Conservation (phyloP, 257 asterid genomes). For the Gardenia jasminoides region DNA sequence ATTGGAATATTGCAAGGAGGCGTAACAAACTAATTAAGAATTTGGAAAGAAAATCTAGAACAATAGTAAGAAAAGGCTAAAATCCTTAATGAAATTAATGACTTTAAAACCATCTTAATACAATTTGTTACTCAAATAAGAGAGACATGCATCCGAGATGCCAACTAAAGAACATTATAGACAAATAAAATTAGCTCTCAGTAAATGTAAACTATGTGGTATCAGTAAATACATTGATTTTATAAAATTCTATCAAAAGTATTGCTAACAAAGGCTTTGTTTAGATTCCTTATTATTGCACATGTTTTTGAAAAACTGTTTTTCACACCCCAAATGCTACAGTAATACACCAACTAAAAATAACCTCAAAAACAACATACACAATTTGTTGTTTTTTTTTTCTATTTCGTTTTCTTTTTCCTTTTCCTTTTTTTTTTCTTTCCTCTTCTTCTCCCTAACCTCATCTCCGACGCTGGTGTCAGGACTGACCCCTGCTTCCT, state of each 20-base stretch:
- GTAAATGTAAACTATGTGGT: background rate
- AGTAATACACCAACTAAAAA: no score
- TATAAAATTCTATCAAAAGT: background rate
- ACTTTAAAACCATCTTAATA: background rate
- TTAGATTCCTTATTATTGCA: no score
- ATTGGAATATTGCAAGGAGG: background rate
- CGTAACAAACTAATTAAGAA: background rate
- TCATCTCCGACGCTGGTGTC: no score
- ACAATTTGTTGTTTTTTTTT: no score
- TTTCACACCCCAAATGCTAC: no score
- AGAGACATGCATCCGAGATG: background rate
- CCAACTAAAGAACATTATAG: background rate
- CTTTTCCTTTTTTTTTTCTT: no score
- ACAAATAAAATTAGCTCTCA: background rate
- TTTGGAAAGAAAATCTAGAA: background rate
- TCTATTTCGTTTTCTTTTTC: no score
- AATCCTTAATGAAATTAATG: background rate
- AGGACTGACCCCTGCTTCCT: no score
- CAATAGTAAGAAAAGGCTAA: background rate
- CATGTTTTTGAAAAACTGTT: no score
- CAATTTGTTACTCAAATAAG: background rate
- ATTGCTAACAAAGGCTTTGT: background rate
- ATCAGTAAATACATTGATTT: background rate
- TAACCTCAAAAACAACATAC: no score
- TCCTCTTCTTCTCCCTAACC: no score